Conservation (phyloP, 192 early-diverging fungal genomes). For the Backusella tuberculispora region DNA sequence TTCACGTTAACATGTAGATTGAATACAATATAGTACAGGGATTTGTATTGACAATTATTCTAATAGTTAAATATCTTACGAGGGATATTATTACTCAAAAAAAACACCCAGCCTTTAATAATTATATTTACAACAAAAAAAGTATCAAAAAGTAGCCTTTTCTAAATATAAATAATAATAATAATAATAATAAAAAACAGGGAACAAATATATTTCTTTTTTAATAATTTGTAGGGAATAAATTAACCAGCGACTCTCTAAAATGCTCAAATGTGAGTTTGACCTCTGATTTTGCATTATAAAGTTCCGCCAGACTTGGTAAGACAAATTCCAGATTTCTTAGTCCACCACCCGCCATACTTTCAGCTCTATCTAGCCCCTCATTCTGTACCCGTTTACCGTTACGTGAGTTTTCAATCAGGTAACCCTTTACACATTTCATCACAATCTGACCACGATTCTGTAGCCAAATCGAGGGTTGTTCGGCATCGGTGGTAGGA, state of each 20-base stretch:
- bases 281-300: constrained; percentile 19
- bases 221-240: constrained; percentile 52
- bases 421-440: constrained; percentile 56
- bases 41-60: no score
- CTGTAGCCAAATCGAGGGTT: constrained; percentile 42
- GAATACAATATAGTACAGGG: no score
- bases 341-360: constrained; percentile 42
- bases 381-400: constrained; percentile 50
- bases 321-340: constrained; percentile 55
- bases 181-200: neutral
- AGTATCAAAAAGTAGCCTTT: no score
- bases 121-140: no score
- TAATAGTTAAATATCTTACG: no score
- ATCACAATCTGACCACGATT: constrained; percentile 51
- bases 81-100: no score
- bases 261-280: constrained; percentile 50
- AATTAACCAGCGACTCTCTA: constrained; percentile 44
- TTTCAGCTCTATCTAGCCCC: constrained; percentile 38
- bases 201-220: neutral
- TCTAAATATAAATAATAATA: no score
- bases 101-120: no score
- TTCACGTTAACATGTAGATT: no score
- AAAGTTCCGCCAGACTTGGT: constrained; percentile 41
- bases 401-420: constrained; percentile 58
- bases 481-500: constrained; percentile 13